Evolutionary conservation across 768 basidiomycete genomes (phyloP).

Genomic region (Suillus bovinus): DNA sequence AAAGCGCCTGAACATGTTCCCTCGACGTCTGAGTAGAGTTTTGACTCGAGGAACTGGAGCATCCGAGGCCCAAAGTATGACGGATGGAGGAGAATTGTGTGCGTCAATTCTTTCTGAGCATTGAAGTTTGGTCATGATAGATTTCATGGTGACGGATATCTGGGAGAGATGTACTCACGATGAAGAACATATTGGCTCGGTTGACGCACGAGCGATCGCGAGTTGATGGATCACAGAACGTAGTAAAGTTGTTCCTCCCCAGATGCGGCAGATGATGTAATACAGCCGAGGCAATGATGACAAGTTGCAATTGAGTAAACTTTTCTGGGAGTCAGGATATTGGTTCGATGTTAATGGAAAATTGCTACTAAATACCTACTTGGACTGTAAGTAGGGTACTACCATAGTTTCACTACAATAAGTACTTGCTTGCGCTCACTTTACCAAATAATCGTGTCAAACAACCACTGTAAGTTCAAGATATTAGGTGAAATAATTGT

Average conservation of each 20-base stretch:
- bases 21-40: conserved; percentile 94
- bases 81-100: conserved; percentile 95
- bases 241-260: background rate
- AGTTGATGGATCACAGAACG: background rate
- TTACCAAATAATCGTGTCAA: background rate
- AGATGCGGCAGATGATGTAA: background rate
- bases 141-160: background rate
- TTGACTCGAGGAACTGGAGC: conserved; percentile 89
- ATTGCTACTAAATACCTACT: background rate
- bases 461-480: background rate
- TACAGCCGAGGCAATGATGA: background rate
- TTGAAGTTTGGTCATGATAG: conserved; percentile 5
- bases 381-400: background rate
- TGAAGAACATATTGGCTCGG: conserved; percentile 60
- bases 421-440: background rate
- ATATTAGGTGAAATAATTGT: background rate
- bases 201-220: background rate
- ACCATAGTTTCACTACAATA: background rate
- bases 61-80: conserved; percentile 98
- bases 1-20: conserved; percentile 96
- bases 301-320: background rate
- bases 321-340: background rate
- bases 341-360: background rate
- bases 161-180: conserved; percentile 44
- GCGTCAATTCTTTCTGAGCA: conserved; percentile 89